phyloP scores from a whole-genome alignment of 2,329 filamentous ascomycete species.

The Claviceps cyperi region DNA sequence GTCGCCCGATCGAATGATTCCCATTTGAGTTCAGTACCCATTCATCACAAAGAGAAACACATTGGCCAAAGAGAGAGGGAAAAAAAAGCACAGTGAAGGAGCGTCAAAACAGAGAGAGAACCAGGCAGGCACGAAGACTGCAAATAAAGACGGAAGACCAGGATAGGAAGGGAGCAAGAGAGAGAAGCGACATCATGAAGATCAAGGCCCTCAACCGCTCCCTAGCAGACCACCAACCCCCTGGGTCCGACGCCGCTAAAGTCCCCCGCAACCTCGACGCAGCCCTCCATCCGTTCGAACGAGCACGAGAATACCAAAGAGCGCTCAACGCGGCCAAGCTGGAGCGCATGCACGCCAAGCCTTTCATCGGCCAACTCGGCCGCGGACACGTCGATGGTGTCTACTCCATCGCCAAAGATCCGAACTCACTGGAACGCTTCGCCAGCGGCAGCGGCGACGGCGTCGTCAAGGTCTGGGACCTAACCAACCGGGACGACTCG shows the following conservation, averaged over 20 bases:
- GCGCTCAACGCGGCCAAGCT: slow-evolving; percentile 70
- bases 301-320: slow-evolving; percentile 57
- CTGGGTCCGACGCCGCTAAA: slow-evolving; percentile 50
- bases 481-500: slow-evolving; percentile 55
- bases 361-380: slow-evolving; percentile 74
- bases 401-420: slow-evolving; percentile 70
- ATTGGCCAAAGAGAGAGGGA: too few species aligned
- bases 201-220: slow-evolving; percentile 55
- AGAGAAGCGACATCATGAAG: slow-evolving; percentile 26
- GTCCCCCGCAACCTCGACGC: slow-evolving; percentile 65
- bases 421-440: slow-evolving; percentile 55
- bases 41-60: too few species aligned
- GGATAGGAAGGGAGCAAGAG: background rate
- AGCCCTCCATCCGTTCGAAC: slow-evolving; percentile 77
- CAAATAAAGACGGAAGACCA: background rate
- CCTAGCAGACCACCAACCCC: slow-evolving; percentile 47
- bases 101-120: background rate
- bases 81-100: too few species aligned
- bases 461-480: slow-evolving; percentile 83
- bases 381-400: slow-evolving; percentile 80
- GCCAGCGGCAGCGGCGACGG: slow-evolving; percentile 84
- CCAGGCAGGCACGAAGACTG: background rate
- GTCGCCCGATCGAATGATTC: background rate
- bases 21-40: too few species aligned
- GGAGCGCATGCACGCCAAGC: slow-evolving; percentile 70